phyloP scores from a whole-genome alignment of 2,329 filamentous ascomycete species.

The Phyllosticta capitalensis region DNA sequence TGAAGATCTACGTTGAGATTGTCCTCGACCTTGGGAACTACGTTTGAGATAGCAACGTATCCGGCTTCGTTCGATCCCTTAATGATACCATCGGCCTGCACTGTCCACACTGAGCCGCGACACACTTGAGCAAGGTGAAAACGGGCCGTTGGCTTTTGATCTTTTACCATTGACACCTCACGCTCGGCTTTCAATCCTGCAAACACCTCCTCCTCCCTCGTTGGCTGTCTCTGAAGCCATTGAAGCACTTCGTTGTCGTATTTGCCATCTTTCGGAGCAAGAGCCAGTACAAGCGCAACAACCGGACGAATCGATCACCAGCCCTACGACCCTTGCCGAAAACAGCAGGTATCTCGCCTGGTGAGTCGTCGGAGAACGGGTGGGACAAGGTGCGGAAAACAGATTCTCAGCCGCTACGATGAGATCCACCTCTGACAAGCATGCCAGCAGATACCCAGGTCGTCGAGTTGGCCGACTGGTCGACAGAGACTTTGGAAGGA shows the following conservation, averaged over 20 bases:
- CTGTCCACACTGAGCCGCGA: not conserved
- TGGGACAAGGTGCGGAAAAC: slow-evolving; percentile 3
- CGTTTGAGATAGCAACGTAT: not conserved
- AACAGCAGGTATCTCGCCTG: not conserved
- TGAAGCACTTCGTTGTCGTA: not conserved
- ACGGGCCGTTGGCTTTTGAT: not conserved
- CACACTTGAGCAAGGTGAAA: not conserved
- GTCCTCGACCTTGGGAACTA: not conserved
- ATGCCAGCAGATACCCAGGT: slow-evolving; percentile 6
- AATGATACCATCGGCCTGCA: not conserved
- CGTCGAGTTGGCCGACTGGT: not conserved
- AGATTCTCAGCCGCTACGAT: not conserved
- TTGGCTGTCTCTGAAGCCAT: not conserved
- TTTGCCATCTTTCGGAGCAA: not conserved
- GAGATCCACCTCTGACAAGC: slow-evolving; percentile 5
- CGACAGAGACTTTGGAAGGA: not conserved
- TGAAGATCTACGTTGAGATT: slow-evolving; percentile 1
- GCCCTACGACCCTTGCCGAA: not conserved
- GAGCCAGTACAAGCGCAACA: not conserved
- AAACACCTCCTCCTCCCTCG: not conserved
- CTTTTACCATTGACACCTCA: not conserved
- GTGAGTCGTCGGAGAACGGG: not conserved
- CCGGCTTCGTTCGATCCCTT: not conserved
- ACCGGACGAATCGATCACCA: not conserved
- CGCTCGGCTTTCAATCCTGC: not conserved